Conservation (phyloP, 2,329 filamentous ascomycete genomes). For the Aulographum hederae region DNA sequence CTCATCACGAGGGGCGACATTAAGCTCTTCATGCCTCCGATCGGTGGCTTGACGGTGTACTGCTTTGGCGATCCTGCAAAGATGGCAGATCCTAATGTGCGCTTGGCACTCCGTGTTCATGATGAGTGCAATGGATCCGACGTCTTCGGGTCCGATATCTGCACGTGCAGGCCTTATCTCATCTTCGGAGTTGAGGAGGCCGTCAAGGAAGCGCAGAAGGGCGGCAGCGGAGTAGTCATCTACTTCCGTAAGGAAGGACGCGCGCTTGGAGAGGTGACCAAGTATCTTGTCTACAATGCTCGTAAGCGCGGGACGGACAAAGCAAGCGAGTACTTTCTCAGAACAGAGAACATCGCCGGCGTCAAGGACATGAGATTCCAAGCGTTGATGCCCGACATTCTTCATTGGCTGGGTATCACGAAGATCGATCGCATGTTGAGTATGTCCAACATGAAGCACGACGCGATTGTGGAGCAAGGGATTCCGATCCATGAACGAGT, state of each 20-base stretch:
- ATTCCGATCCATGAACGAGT: constrained; percentile 81
- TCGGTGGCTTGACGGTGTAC: constrained; percentile 90
- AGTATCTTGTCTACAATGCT: constrained; percentile 68
- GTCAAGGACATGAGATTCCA: constrained; percentile 97
- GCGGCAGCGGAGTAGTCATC: constrained; percentile 86
- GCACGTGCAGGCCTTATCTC: constrained; percentile 86
- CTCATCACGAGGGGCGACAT: constrained; percentile 88
- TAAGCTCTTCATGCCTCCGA: constrained; percentile 88
- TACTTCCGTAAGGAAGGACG: constrained; percentile 98
- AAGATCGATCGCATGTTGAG: constrained; percentile 98
- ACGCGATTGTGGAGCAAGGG: constrained; percentile 70
- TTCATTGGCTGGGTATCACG: constrained; percentile 95
- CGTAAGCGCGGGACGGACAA: constrained; percentile 16
- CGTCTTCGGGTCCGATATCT: constrained; percentile 95
- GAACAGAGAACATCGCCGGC: constrained; percentile 95
- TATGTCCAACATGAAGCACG: constrained; percentile 65
- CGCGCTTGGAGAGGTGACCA: constrained; percentile 87
- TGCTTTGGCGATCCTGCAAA: constrained; percentile 91
- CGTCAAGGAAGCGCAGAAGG: constrained; percentile 88
- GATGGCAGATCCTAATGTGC: constrained; percentile 71
- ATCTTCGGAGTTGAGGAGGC: constrained; percentile 96
- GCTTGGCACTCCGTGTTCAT: constrained; percentile 69
- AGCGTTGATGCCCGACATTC: constrained; percentile 90
- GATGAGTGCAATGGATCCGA: constrained; percentile 91
- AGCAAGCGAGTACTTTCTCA: constrained; percentile 85